Percentiles rank a stretch among this genome's conserved stretches.
Conservation (phyloP, 208 protist genomes). For the Willaertia magna region DNA sequence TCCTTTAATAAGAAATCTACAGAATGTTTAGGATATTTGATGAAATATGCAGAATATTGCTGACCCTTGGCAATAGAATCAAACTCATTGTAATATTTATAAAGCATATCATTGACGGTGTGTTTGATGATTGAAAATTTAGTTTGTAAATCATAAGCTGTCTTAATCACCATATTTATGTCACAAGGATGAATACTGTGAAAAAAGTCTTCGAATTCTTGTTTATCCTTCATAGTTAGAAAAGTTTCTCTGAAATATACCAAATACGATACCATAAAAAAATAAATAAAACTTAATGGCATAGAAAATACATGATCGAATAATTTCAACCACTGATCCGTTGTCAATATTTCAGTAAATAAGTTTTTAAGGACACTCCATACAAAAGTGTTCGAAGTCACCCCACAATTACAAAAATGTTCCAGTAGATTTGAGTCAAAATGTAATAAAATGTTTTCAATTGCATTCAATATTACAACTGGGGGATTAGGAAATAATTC, state of each 20-base stretch:
- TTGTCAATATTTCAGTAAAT: background rate
- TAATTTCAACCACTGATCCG: background rate
- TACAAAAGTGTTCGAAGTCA: background rate
- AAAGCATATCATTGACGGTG: background rate
- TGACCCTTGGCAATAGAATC: background rate
- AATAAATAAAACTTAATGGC: background rate
- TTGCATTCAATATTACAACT: background rate
- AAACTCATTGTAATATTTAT: background rate
- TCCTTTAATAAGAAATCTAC: background rate
- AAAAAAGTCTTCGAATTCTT: background rate
- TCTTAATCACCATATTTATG: background rate
- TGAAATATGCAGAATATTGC: background rate
- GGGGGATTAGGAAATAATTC: background rate
- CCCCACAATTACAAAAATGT: background rate
- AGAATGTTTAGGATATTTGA: background rate
- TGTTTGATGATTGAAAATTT: background rate
- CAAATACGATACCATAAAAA: background rate
- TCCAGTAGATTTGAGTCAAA: background rate
- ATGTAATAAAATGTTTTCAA: background rate
- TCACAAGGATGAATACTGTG: background rate
- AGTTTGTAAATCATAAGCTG: background rate
- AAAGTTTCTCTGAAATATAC: background rate
- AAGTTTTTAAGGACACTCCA: background rate
- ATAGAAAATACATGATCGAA: background rate
- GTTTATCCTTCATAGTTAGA: background rate